Percentiles rank a stretch among this genome's conserved stretches.
Evolutionary conservation across 768 basidiomycete genomes (phyloP).

Genomic region (Filobasidium wieringae): DNA sequence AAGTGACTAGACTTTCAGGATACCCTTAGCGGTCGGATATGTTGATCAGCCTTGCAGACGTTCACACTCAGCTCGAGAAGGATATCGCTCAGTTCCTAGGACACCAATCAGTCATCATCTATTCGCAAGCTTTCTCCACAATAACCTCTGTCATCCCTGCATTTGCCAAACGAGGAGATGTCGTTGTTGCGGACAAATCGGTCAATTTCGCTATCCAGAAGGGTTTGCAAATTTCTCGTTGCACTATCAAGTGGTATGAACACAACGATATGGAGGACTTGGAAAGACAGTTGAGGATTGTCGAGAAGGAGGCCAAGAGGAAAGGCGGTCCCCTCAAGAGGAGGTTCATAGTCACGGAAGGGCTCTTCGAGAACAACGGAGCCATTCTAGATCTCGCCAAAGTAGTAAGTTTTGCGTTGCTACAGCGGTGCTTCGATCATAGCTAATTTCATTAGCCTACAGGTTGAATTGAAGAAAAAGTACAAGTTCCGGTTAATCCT

Average conservation of each 20-base stretch:
- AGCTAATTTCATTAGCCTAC: no score
- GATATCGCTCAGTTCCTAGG: conserved; percentile 85
- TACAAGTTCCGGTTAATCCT: conserved; percentile 92
- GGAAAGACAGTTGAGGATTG: conserved; percentile 68
- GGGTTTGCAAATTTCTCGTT: conserved; percentile 84
- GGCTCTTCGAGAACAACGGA: conserved; percentile 91
- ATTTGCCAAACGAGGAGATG: conserved; percentile 92
- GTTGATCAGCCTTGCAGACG: conserved; percentile 48
- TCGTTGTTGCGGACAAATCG: conserved; percentile 97
- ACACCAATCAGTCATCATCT: conserved; percentile 77
- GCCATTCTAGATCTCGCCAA: conserved; percentile 83
- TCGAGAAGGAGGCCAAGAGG: conserved; percentile 82
- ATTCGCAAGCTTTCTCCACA: conserved; percentile 85
- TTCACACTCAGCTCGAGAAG: conserved; percentile 77
- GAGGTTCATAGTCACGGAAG: conserved; percentile 91
- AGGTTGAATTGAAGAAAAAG: conserved; percentile 90
- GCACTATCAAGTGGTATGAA: conserved; percentile 86
- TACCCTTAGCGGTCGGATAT: not conserved
- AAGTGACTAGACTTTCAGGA: conserved; percentile 30
- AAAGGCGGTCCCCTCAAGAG: conserved; percentile 69
- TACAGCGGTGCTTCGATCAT: no score
- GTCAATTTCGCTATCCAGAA: conserved; percentile 92
- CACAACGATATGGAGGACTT: conserved; percentile 87
- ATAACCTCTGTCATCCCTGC: conserved; percentile 90
- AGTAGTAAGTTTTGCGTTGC: conserved; percentile 55